Conservation (phyloP, 2,329 filamentous ascomycete species). For the Fusarium stilboides region DNA sequence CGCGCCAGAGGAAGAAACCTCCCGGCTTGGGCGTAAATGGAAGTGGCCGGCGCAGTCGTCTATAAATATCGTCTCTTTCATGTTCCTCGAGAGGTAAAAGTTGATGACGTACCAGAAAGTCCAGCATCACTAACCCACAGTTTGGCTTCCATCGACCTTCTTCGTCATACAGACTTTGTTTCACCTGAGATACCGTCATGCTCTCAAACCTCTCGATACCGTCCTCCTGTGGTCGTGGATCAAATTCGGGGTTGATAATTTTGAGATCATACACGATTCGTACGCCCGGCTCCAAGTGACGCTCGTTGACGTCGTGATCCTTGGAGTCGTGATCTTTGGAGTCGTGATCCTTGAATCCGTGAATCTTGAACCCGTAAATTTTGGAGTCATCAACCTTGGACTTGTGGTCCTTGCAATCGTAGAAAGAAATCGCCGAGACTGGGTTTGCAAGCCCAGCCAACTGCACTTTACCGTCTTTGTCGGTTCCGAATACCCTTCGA, state of each 20-base stretch:
- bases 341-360: too few species aligned
- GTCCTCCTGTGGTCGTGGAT: constrained; percentile 46
- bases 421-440: constrained; percentile 53
- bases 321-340: too few species aligned
- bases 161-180: constrained; percentile 44
- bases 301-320: background rate
- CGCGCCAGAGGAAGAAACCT: too few species aligned
- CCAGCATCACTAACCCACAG: constrained; percentile 58
- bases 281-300: constrained; percentile 57
- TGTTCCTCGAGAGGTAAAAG: constrained; percentile 45
- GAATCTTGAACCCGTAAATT: too few species aligned
- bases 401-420: constrained; percentile 40
- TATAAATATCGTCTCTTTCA: constrained; percentile 43
- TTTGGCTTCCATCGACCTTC: constrained; percentile 57
- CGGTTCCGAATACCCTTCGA: constrained; percentile 26
- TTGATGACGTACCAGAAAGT: constrained; percentile 54
- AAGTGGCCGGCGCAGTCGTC: constrained; percentile 46
- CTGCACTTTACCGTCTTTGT: background rate
- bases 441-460: constrained; percentile 46
- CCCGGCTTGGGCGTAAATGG: constrained; percentile 40
- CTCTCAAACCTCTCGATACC: constrained; percentile 51
- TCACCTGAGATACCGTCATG: constrained; percentile 52
- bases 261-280: constrained; percentile 57
- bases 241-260: constrained; percentile 46
- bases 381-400: too few species aligned